phyloP scores from a whole-genome alignment of 2,329 filamentous ascomycete species.

The Pseudogymnoascus sp. region DNA sequence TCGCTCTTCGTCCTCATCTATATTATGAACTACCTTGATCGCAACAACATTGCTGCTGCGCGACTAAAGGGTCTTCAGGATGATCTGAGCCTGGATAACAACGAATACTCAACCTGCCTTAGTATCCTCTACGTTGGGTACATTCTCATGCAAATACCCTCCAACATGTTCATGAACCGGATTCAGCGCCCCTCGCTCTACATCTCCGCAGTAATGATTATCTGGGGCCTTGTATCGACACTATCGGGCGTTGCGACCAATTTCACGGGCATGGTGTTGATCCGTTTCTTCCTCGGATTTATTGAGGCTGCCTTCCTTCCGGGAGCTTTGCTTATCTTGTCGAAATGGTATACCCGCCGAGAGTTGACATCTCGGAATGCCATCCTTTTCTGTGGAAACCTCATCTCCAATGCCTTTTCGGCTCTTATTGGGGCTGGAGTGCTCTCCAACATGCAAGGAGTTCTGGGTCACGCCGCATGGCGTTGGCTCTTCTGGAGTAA shows the following conservation, averaged over 20 bases:
- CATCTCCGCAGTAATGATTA: conserved; percentile 32
- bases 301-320: conserved; percentile 59
- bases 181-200: conserved; percentile 45
- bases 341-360: conserved; percentile 59
- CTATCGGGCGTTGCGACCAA: conserved; percentile 27
- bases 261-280: conserved; percentile 47
- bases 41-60: conserved; percentile 62
- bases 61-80: conserved; percentile 56
- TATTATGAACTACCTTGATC: conserved; percentile 65
- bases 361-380: conserved; percentile 49
- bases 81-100: conserved; percentile 48
- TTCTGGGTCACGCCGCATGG: conserved; percentile 49
- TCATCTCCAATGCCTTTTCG: conserved; percentile 53
- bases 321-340: conserved; percentile 54
- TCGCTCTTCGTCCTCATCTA: conserved; percentile 64
- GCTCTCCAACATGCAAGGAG: conserved; percentile 49
- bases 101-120: conserved; percentile 56
- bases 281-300: conserved; percentile 54
- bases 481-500: conserved; percentile 45
- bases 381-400: conserved; percentile 51
- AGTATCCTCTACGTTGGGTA: conserved; percentile 61
- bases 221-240: conserved; percentile 29
- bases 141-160: conserved; percentile 55
- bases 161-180: conserved; percentile 50
- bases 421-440: conserved; percentile 53